Conservation (phyloP, 805 yeast species). For the Barnettozyma siamensis region DNA sequence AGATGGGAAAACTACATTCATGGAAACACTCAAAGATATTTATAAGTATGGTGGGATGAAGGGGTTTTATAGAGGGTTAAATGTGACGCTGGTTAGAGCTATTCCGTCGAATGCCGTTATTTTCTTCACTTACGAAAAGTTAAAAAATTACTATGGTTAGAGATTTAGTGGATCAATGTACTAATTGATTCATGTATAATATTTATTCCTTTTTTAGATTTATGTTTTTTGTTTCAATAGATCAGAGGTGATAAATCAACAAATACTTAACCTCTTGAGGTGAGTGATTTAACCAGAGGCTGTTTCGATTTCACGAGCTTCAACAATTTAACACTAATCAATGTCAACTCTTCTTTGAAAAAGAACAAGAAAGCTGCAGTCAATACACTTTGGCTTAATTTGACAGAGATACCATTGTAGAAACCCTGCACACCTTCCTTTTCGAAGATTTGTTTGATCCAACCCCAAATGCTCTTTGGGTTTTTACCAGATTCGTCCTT, state of each 20-base stretch:
- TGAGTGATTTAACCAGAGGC: background rate
- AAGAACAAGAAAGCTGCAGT: constrained; percentile 89
- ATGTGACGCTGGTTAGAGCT: constrained; percentile 74
- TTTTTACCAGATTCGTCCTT: constrained; percentile 32
- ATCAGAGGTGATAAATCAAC: no score
- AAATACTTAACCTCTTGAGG: background rate
- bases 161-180: no score
- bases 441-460: constrained; percentile 51
- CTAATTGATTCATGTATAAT: background rate
- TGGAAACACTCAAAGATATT: constrained; percentile 34
- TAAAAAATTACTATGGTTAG: constrained; percentile 33
- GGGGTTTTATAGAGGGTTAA: constrained; percentile 79
- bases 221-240: background rate
- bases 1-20: constrained; percentile 26
- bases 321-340: constrained; percentile 50
- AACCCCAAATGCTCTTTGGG: constrained; percentile 36
- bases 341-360: constrained; percentile 80
- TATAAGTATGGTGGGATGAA: constrained; percentile 51
- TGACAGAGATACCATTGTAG: constrained; percentile 76
- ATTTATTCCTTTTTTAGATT: background rate
- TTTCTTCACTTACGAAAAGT: constrained; percentile 69
- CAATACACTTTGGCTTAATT: constrained; percentile 74
- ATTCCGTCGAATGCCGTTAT: constrained; percentile 88
- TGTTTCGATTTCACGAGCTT: constrained; percentile 29
- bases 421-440: constrained; percentile 74